Percentiles rank a stretch among this genome's conserved stretches.
phyloP scores from a whole-genome alignment of 768 basidiomycete species.

The Gelatoporia subvermispora region DNA sequence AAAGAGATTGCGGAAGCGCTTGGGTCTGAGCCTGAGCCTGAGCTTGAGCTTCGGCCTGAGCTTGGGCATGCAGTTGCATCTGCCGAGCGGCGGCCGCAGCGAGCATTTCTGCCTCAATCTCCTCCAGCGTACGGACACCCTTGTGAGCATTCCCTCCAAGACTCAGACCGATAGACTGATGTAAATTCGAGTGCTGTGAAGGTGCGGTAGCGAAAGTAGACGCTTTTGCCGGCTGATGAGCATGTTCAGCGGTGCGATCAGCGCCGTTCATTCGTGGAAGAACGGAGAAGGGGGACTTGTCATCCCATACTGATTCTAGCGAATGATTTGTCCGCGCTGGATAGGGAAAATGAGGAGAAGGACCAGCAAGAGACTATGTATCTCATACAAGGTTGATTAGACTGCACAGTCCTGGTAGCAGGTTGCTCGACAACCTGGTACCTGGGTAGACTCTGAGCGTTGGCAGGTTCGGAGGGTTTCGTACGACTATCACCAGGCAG shows the following conservation, averaged over 20 bases:
- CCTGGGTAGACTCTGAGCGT: conserved; percentile 4
- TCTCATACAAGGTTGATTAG: conserved; percentile 24
- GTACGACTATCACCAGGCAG: conserved; percentile 26
- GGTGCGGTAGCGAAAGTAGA: conserved; percentile 10
- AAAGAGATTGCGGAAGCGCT: conserved; percentile 6
- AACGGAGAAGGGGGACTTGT: conserved; percentile 71
- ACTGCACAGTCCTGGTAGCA: conserved; percentile 1
- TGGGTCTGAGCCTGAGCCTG: neutral
- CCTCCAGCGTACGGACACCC: conserved; percentile 60
- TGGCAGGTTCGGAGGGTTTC: conserved; percentile 6
- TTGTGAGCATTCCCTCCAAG: conserved; percentile 13
- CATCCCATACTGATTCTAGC: conserved; percentile 77
- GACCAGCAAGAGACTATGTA: conserved; percentile 12
- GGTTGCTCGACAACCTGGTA: neutral
- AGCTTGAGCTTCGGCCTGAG: too few relatives aligned
- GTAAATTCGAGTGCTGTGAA: conserved; percentile 24
- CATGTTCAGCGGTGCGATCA: conserved; percentile 34
- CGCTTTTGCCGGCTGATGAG: conserved; percentile 18
- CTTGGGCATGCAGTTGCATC: conserved; percentile 12
- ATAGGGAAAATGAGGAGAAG: conserved; percentile 22
- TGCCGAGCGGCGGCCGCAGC: conserved; percentile 37
- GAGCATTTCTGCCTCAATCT: conserved; percentile 84
- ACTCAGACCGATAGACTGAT: conserved; percentile 14
- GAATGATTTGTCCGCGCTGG: conserved; percentile 42
- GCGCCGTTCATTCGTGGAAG: conserved; percentile 52